These are phyloP conservation scores for Anacardium occidentale DNA, from an alignment of 345 rosid species.

Conservation along the genomic window DNA sequence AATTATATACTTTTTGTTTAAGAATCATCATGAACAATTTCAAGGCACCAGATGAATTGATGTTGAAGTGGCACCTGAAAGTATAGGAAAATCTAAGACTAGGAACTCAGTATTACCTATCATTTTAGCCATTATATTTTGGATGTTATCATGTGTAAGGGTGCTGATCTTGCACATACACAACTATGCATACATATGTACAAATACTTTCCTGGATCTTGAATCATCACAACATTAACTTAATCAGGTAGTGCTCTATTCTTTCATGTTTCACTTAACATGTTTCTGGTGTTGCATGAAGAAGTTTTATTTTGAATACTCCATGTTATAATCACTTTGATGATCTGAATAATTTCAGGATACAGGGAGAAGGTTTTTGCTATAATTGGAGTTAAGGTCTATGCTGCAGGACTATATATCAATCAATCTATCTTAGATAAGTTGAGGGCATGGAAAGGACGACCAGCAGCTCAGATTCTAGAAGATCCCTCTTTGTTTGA, in stretches of 20 bases:
- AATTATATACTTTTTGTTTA: neutral
- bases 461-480: slow-evolving; percentile 47
- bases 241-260: neutral
- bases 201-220: neutral
- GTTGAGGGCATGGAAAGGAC: slow-evolving; percentile 58
- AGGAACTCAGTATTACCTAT: neutral
- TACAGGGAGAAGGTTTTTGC: slow-evolving; percentile 88
- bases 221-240: neutral
- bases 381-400: slow-evolving; percentile 78
- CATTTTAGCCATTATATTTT: neutral
- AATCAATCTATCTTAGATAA: slow-evolving; percentile 44
- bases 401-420: slow-evolving; percentile 74
- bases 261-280: neutral
- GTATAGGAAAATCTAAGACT: neutral
- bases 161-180: neutral
- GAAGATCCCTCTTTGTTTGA: slow-evolving; percentile 48
- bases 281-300: slow-evolving; percentile 2
- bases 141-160: neutral
- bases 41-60: neutral
- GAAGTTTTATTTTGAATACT: neutral
- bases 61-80: slow-evolving; percentile 2
- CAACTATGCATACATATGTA: neutral
- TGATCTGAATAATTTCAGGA: slow-evolving; percentile 46
- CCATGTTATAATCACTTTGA: neutral
- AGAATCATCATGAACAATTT: neutral